A percentile compares a stretch with the other conserved stretches of the same genome.
Conservation (phyloP, 805 yeast species). For the Nakazawaea sp. region DNA sequence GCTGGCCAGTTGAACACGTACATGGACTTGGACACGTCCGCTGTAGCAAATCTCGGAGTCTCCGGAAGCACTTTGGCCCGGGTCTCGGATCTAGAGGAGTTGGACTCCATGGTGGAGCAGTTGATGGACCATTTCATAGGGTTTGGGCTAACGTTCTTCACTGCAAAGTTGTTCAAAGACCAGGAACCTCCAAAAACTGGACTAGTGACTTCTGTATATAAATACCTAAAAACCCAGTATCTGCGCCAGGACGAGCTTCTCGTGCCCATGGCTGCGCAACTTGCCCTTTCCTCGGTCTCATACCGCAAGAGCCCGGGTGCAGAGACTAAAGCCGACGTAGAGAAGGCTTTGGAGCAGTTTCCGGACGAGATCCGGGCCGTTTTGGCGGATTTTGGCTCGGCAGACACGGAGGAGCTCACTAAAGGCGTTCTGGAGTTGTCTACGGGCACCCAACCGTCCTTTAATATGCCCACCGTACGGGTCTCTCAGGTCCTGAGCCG, state of each 20-base stretch:
- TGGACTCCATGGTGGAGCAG: conserved; percentile 29
- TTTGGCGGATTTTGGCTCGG: too few species aligned
- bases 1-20: neutral
- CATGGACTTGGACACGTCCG: neutral
- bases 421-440: neutral
- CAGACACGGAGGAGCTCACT: neutral
- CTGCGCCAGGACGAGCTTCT: neutral
- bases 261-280: neutral
- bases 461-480: conserved; percentile 7
- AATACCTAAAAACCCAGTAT: too few species aligned
- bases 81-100: conserved; percentile 20
- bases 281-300: conserved; percentile 2
- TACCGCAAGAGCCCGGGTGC: too few species aligned
- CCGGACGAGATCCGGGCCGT: conserved; percentile 2
- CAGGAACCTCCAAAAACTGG: too few species aligned
- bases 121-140: conserved; percentile 19
- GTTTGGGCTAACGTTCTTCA: too few species aligned
- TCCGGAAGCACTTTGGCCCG: neutral
- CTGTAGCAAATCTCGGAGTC: conserved; percentile 13
- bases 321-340: too few species aligned
- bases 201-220: too few species aligned
- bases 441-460: neutral
- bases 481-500: conserved; percentile 4
- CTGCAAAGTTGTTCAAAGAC: too few species aligned
- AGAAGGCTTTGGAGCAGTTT: neutral